Evolutionary conservation across 768 basidiomycete species (phyloP).

Genomic region (Mycena chlorophos): DNA sequence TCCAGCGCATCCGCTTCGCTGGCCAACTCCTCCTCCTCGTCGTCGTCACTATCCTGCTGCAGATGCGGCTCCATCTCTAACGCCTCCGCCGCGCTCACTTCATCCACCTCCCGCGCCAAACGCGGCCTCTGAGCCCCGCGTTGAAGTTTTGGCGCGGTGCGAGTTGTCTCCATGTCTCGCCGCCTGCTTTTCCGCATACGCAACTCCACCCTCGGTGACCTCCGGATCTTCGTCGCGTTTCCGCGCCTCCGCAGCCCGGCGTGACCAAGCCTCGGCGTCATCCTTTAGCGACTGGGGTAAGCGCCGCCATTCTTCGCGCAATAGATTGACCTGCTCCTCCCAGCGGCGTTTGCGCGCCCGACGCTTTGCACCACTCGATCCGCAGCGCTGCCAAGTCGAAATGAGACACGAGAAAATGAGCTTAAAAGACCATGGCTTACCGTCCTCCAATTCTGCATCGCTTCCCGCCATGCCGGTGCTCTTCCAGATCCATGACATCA

Average conservation of each 20-base stretch:
- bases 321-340: constrained; percentile 19
- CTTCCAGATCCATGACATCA: no score
- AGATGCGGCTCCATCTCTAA: no score
- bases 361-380: background rate
- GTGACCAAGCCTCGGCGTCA: background rate
- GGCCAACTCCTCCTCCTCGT: no score
- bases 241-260: background rate
- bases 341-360: constrained; percentile 11
- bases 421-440: no score
- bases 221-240: background rate
- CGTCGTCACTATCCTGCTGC: no score
- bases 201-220: background rate
- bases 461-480: no score
- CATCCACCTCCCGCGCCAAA: no score
- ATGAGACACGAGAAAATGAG: no score
- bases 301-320: constrained; percentile 21
- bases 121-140: no score
- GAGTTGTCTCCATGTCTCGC: background rate
- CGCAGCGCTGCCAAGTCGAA: background rate
- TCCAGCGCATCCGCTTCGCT: no score
- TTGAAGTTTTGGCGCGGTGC: background rate
- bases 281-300: background rate
- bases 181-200: background rate
- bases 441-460: no score
- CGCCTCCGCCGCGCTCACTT: no score